These are phyloP conservation scores for Erigeron canadensis DNA, from an alignment of 129 eudicot species.

Conservation along the genomic window DNA sequence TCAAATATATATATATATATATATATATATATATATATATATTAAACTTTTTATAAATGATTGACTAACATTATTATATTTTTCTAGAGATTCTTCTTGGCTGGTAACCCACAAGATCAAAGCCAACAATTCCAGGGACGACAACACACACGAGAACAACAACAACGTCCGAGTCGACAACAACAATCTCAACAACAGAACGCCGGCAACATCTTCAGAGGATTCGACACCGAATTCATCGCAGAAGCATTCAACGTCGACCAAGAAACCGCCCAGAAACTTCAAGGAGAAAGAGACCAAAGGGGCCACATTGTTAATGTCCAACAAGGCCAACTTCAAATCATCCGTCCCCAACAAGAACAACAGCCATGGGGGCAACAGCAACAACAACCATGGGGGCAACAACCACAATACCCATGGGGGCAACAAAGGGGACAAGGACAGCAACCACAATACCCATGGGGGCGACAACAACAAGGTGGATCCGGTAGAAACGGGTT, in stretches of 20 bases:
- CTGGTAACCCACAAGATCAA: constrained; percentile 40
- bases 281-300: constrained; percentile 52
- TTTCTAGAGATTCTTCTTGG: constrained; percentile 41
- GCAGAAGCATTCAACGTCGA: constrained; percentile 53
- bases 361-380: background rate
- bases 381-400: constrained; percentile 15
- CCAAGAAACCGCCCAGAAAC: constrained; percentile 49
- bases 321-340: constrained; percentile 35
- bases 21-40: too few species aligned
- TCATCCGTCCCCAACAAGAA: constrained; percentile 48
- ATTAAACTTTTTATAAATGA: too few species aligned
- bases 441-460: too few species aligned
- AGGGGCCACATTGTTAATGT: constrained; percentile 56
- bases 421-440: too few species aligned
- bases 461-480: background rate
- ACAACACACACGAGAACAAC: background rate
- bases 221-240: constrained; percentile 36
- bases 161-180: constrained; percentile 6
- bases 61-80: too few species aligned
- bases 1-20: too few species aligned
- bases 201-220: constrained; percentile 51
- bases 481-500: constrained; percentile 35
- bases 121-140: constrained; percentile 22
- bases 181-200: constrained; percentile 16
- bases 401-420: too few species aligned